These are phyloP conservation scores for Trichothecium roseum DNA, from an alignment of 2,329 filamentous ascomycete species.

Conservation along the genomic window DNA sequence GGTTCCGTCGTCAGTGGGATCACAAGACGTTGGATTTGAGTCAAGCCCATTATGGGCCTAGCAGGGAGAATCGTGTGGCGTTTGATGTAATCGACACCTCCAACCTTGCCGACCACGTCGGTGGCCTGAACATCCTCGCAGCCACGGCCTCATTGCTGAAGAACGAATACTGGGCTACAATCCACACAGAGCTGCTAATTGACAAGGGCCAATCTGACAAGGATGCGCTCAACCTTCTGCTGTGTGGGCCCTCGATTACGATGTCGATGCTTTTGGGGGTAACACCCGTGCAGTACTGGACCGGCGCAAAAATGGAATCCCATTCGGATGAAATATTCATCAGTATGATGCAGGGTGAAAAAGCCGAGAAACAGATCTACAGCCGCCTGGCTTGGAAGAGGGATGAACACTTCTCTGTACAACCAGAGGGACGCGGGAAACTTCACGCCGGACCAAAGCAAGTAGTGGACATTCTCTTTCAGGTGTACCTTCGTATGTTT, in stretches of 20 bases:
- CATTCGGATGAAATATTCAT: constrained; percentile 27
- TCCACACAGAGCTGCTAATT: constrained; percentile 37
- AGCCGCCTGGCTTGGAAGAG: constrained; percentile 25
- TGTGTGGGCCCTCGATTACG: constrained; percentile 35
- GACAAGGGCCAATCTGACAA: constrained; percentile 14
- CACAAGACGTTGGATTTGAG: constrained; percentile 30
- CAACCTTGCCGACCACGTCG: constrained; percentile 29
- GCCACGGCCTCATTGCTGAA: constrained; percentile 36
- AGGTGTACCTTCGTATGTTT: constrained; percentile 36
- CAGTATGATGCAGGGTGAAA: constrained; percentile 7
- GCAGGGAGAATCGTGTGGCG: constrained; percentile 20
- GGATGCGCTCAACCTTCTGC: constrained; percentile 25
- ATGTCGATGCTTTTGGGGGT: constrained; percentile 41
- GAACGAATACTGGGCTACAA: constrained; percentile 27
- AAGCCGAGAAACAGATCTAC: constrained; percentile 14
- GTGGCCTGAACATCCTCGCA: constrained; percentile 26
- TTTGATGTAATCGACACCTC: constrained; percentile 50
- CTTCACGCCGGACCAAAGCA: constrained; percentile 23
- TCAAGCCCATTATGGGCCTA: constrained; percentile 24
- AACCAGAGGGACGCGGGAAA: constrained; percentile 8
- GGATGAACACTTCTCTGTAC: constrained; percentile 18
- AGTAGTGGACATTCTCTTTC: constrained; percentile 27
- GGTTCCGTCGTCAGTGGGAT: constrained; percentile 31
- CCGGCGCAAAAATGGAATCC: constrained; percentile 31
- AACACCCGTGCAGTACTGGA: constrained; percentile 36